phyloP scores from a whole-genome alignment of 805 yeast species.

The Barnettozyma sucrosica region DNA sequence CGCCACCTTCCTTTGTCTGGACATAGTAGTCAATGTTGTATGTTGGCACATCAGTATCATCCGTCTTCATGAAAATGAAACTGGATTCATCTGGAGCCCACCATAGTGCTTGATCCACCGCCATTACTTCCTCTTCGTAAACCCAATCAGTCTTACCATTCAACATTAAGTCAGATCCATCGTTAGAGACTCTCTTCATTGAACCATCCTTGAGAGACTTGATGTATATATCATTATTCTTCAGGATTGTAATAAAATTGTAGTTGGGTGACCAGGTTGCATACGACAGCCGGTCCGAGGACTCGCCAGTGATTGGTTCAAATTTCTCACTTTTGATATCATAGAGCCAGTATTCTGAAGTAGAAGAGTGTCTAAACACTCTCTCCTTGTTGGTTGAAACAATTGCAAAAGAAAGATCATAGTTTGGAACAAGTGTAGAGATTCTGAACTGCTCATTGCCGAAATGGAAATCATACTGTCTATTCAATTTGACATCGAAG shows the following conservation, averaged over 20 bases:
- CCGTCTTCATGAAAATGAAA: constrained; percentile 56
- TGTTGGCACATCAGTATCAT: constrained; percentile 67
- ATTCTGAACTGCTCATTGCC: constrained; percentile 9
- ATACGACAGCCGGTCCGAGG: constrained; percentile 31
- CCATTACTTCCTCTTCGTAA: constrained; percentile 84
- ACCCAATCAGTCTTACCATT: constrained; percentile 94
- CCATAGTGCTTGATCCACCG: constrained; percentile 68
- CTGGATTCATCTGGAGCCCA: constrained; percentile 76
- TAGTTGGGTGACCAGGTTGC: constrained; percentile 78
- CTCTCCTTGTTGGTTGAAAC: constrained; percentile 44
- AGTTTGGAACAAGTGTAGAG: constrained; percentile 17
- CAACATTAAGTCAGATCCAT: constrained; percentile 62
- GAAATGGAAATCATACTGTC: constrained; percentile 8
- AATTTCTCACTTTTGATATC: constrained; percentile 25
- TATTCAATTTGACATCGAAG: constrained; percentile 9
- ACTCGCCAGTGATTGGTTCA: constrained; percentile 26
- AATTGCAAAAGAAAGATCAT: constrained; percentile 30
- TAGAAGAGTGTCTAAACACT: constrained; percentile 52
- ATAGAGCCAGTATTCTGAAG: constrained; percentile 37
- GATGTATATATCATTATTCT: constrained; percentile 60
- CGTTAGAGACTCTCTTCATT: constrained; percentile 46
- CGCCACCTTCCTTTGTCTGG: constrained; percentile 35
- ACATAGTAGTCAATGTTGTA: constrained; percentile 71
- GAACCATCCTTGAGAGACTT: constrained; percentile 30
- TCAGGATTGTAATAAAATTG: constrained; percentile 53